Percentiles rank a stretch among this genome's conserved stretches.
Evolutionary conservation across 2,329 filamentous ascomycete species (phyloP).

Genomic region (Cladosporium sp.): DNA sequence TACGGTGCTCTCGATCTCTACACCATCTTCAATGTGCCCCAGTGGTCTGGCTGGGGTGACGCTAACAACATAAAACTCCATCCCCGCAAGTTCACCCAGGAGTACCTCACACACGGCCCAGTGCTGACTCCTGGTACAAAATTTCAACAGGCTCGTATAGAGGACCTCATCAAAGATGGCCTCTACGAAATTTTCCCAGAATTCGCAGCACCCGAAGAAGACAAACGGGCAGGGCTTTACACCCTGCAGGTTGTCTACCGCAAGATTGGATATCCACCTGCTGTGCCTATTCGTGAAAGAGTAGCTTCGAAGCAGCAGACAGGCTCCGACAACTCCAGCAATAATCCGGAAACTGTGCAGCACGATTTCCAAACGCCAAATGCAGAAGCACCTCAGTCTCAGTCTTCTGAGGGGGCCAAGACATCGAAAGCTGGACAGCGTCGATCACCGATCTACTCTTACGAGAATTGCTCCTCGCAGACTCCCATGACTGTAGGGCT

Average conservation of each 20-base stretch:
- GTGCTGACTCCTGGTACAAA: background rate
- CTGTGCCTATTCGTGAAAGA: background rate
- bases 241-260: conserved; percentile 10
- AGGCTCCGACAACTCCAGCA: background rate
- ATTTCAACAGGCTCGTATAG: conserved; percentile 5
- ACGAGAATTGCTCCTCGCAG: background rate
- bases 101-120: conserved; percentile 9
- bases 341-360: background rate
- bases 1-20: conserved; percentile 12
- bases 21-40: background rate
- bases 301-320: background rate
- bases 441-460: conserved; percentile 13
- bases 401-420: background rate
- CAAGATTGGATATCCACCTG: conserved; percentile 1
- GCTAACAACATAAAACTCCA: background rate
- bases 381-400: background rate
- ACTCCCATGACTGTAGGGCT: background rate
- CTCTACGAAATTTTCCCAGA: conserved; percentile 13
- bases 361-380: background rate
- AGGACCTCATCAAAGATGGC: conserved; percentile 11
- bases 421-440: too few relatives aligned
- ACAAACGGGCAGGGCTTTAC: conserved; percentile 8
- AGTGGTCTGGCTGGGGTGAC: background rate
- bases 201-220: background rate
- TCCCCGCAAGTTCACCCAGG: conserved; percentile 16